Base-by-base conservation (phyloP, 768 basidiomycete species). In the Russula sp. region DNA sequence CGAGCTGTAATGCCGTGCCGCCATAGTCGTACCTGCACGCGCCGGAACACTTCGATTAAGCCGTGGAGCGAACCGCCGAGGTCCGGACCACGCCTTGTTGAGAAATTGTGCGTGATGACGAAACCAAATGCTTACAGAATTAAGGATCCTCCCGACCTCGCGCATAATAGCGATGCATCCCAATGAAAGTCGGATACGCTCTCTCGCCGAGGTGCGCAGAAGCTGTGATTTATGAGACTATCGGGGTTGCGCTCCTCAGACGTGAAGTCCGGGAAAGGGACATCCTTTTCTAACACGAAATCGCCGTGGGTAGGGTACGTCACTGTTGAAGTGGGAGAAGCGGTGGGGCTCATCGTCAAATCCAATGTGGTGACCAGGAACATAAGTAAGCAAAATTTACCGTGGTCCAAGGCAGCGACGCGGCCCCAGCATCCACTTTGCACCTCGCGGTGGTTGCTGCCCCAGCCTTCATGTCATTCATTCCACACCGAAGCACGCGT, bases 251-350 rank as follows among this genome's bases (percentile, higher is more conserved):
- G 77, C 1, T 70, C 75, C 66, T 84, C 79, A 18, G 84, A 86
- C 4, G 87, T 93, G 94, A 93, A 91, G 68, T 89, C n/a, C n/a
- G n/a, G n/a, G n/a, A n/a, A n/a, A n/a, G n/a, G 89, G 55, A 92
- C 84, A 14, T 77, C 79, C 66, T 84, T 27, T 67, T 90, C 90
- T 37, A 92, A 76, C 34, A 91, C 92, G 94, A 7, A 45, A 47
- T 40, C 34, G 4, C 47, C 55, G 48, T 27, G 20, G 53, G 18
- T 27, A 27, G 2, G 27, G 27, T 27, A 3, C 27, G 27, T 27
- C 27, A 27, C 27, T 27, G 27, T 27, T 27, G 27, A 27, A 27
- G 9, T 32, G 16, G n/a, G 6, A 31, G 10, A 45, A 34, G 0
- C 1, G 18, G 9, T 11, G 32, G 35, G 2, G 32, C 18, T 51